Base-by-base conservation (phyloP, 768 basidiomycete species). In the Leccinum arenicola region DNA sequence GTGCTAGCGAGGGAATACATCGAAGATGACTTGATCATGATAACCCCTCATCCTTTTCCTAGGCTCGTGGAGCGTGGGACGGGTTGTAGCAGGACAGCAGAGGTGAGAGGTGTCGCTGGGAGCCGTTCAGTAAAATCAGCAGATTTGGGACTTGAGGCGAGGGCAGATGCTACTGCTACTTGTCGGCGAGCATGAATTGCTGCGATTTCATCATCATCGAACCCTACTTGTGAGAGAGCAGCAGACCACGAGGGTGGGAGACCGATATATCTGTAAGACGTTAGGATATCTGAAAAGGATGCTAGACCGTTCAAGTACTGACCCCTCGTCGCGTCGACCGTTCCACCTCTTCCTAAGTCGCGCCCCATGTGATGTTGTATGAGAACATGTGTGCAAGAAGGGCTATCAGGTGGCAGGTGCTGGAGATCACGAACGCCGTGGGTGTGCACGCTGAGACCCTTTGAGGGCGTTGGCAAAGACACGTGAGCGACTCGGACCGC, bases 291-390 rank as follows among this genome's bases (percentile, higher is more conserved):
- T 19, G 45, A 40, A 52, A 47, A 58, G 8, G 25, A 43, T 15
- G 15, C 25, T 27, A 27, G 25, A 27, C 17, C 6, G 78, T 81
- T 57, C 64, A 87, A 19, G 21, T 3, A 78, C 81, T 57, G 63
- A 88, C 84, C 78, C 84, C 73, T 90, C 89, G 70, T 91, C 87
- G 29, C 25, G 25, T 95, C 23, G 89, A 91, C 35, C 84, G 81
- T 70, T 94, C 88, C 40, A 95, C 91, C 71, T 91, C 89, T 80
- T 93, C 94, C 67, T 84, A 80, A 6, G 85, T 86, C 14, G 84
- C 78, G 2, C 79, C 77, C 85, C 85, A 86, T 5, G 73, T 74
- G 63, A 82, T 81, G 71, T 86, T 81, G 70, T 84, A 86, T 25
- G 82, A 82, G 66, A 84, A 80, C 54, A 85, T 45, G 71, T 86